Evolutionary conservation across 2,329 filamentous ascomycete genomes (phyloP).

Genomic region (Microsporum audouinii): DNA sequence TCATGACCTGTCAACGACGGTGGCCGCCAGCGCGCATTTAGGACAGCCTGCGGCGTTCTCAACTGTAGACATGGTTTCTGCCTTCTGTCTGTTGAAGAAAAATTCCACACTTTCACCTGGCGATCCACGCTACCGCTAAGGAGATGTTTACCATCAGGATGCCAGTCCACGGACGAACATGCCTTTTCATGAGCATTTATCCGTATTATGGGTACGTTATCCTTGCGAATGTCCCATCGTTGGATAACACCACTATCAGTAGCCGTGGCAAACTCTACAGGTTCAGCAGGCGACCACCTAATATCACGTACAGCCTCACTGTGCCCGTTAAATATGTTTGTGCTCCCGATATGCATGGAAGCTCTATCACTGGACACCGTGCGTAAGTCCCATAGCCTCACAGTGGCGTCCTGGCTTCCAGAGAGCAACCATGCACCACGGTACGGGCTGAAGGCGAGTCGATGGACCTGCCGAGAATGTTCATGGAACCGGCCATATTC

Average conservation of each 20-base stretch:
- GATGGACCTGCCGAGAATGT: constrained; percentile 55
- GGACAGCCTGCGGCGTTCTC: constrained; percentile 50
- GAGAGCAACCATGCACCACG: constrained; percentile 50
- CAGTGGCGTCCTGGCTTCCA: constrained; percentile 53
- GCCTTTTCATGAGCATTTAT: constrained; percentile 51
- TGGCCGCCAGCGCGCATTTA: constrained; percentile 52
- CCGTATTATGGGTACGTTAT: constrained; percentile 46
- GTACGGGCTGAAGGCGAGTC: constrained; percentile 53
- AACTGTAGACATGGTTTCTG: constrained; percentile 50
- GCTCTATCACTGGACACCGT: constrained; percentile 40
- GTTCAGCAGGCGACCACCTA: constrained; percentile 54
- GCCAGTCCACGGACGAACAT: constrained; percentile 55
- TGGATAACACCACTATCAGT: constrained; percentile 54
- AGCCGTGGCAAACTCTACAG: constrained; percentile 51
- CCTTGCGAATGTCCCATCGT: constrained; percentile 51
- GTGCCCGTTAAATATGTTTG: constrained; percentile 44
- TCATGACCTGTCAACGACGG: constrained; percentile 45
- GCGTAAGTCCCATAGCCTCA: constrained; percentile 54
- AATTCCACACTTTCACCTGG: constrained; percentile 54
- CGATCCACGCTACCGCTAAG: constrained; percentile 52
- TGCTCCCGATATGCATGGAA: constrained; percentile 43
- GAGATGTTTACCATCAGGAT: constrained; percentile 54
- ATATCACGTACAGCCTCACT: constrained; percentile 53
- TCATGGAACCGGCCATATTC: constrained; percentile 53
- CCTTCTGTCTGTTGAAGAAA: constrained; percentile 44